Conservation (phyloP, 305 asterid genomes). For the Fraxinus velutina region DNA sequence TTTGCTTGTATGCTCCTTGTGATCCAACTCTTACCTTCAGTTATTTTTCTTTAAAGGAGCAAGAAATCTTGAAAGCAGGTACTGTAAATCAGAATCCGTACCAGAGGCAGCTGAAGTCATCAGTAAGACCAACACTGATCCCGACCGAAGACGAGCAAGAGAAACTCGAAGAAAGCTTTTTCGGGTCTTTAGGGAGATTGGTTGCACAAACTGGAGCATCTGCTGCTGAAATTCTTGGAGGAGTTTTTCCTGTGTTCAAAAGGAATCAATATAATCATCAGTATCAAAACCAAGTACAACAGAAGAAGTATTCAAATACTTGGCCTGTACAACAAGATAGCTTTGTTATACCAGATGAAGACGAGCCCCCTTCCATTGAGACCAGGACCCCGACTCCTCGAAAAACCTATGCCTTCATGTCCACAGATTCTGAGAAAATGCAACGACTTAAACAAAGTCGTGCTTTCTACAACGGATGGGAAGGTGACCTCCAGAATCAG, state of each 20-base stretch:
- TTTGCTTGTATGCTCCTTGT: not conserved
- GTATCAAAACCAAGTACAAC: conserved; percentile 41
- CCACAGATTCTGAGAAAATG: conserved; percentile 80
- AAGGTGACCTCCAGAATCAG: conserved; percentile 43
- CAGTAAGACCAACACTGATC: conserved; percentile 59
- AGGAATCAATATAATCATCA: conserved; percentile 40
- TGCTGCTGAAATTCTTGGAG: conserved; percentile 61
- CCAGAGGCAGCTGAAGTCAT: conserved; percentile 55
- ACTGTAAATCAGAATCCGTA: conserved; percentile 26
- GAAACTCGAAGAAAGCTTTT: conserved; percentile 70
- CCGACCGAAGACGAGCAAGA: conserved; percentile 70
- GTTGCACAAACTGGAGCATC: conserved; percentile 64
- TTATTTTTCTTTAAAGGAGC: conserved; percentile 38
- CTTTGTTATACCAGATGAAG: conserved; percentile 68
- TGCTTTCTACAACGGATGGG: conserved; percentile 74
- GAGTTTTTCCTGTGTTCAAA: conserved; percentile 60
- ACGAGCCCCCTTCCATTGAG: conserved; percentile 73
- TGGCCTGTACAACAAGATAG: conserved; percentile 85
- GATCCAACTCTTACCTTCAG: not conserved
- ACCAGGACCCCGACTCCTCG: conserved; percentile 76
- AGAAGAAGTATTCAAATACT: conserved; percentile 37
- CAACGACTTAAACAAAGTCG: conserved; percentile 77
- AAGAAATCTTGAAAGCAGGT: conserved; percentile 33
- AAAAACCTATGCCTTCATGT: conserved; percentile 93
- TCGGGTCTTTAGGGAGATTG: conserved; percentile 61